A percentile compares a stretch with the other conserved stretches of the same genome.
Evolutionary conservation across 352 stramenopile species (phyloP).

Genomic region (Phytopythium oedochilum): DNA sequence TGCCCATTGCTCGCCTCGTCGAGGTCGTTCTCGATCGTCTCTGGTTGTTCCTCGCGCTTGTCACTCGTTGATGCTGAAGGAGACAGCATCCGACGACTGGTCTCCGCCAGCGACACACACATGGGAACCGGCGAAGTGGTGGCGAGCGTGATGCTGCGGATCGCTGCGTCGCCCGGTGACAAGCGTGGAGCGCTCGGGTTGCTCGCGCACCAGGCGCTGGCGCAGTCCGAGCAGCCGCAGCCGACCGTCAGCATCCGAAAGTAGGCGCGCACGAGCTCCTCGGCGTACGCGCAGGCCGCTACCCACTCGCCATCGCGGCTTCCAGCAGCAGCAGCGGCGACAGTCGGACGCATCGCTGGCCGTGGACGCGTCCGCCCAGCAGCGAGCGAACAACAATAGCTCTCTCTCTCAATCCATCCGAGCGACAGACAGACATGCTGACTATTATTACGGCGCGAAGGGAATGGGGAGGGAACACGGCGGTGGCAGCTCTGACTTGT

Average conservation of each 20-base stretch:
- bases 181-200: slow-evolving; percentile 15
- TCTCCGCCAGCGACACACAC: slow-evolving; percentile 20
- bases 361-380: neutral
- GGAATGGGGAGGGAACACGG: no score
- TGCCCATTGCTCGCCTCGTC: slow-evolving; percentile 7
- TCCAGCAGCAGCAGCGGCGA: neutral
- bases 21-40: slow-evolving; percentile 18
- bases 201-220: slow-evolving; percentile 32
- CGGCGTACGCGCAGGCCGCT: slow-evolving; percentile 31
- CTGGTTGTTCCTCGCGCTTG: slow-evolving; percentile 2
- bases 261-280: slow-evolving; percentile 51
- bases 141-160: slow-evolving; percentile 46
- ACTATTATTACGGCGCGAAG: neutral
- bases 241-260: slow-evolving; percentile 59
- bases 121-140: slow-evolving; percentile 33
- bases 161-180: slow-evolving; percentile 33
- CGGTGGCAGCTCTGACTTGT: no score
- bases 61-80: neutral
- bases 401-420: neutral
- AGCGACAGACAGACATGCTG: neutral
- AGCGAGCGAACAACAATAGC: neutral
- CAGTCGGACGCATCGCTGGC: neutral
- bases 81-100: neutral
- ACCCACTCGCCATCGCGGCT: neutral
- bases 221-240: slow-evolving; percentile 26